These are phyloP conservation scores for Olyra latifolia DNA, from an alignment of 176 grass and related monocot genomes.

Conservation along the genomic window DNA sequence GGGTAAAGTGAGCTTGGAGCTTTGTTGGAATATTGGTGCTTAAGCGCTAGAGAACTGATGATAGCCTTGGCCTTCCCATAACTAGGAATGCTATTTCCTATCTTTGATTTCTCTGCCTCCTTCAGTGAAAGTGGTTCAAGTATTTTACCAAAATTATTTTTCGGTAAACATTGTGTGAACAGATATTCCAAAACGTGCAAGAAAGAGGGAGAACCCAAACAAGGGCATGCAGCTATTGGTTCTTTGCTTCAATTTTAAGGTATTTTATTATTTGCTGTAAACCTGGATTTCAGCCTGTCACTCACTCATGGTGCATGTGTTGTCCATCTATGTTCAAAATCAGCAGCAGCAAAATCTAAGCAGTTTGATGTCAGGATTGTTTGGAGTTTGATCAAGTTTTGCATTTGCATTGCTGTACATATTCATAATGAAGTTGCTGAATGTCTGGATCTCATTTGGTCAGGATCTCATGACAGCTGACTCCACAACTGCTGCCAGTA, in stretches of 20 bases:
- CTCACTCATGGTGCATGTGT: background rate
- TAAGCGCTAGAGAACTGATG: background rate
- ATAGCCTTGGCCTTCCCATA: background rate
- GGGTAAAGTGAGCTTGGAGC: constrained; percentile 7
- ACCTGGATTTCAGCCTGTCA: background rate
- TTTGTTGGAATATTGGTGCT: background rate
- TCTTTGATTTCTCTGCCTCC: background rate
- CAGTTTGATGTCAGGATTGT: background rate
- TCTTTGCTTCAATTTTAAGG: background rate
- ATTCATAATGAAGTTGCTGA: background rate
- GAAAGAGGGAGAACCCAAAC: background rate
- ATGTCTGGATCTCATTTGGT: background rate
- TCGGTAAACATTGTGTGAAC: background rate
- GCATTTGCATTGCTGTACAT: background rate
- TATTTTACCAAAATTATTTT: background rate
- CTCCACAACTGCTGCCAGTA: background rate
- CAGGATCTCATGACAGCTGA: background rate
- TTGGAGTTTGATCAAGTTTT: background rate
- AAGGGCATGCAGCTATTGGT: background rate
- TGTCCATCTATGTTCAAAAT: background rate
- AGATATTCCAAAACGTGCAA: background rate
- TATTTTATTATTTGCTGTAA: background rate
- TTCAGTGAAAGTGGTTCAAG: background rate
- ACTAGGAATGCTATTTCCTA: background rate
- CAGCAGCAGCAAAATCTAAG: background rate